phyloP scores from a whole-genome alignment of 495 filamentous ascomycete genomes.

The Penicillium lagena region DNA sequence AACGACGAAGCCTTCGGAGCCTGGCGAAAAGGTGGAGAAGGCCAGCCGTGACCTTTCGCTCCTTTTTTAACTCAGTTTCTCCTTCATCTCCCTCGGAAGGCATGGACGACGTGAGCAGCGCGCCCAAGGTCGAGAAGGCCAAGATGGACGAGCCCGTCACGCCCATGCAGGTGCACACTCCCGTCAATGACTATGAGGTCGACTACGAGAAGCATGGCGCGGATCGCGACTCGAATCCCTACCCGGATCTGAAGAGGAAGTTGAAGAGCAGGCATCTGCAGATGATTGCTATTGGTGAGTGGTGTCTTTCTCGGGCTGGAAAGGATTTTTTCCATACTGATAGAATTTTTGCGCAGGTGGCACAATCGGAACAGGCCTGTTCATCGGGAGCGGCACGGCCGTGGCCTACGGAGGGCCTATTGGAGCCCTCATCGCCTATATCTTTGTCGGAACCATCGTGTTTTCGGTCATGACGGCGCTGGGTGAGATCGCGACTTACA shows the following conservation, averaged over 20 bases:
- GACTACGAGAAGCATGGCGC: conserved; percentile 41
- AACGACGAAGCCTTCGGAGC: too few relatives aligned
- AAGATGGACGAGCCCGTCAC: conserved; percentile 14
- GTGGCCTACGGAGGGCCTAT: conserved; percentile 61
- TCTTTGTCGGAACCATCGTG: conserved; percentile 55
- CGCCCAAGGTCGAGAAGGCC: conserved; percentile 20
- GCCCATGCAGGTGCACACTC: neutral
- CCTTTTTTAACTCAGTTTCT: neutral
- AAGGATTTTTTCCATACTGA: conserved; percentile 23
- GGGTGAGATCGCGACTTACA: conserved; percentile 72
- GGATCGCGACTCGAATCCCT: conserved; percentile 29
- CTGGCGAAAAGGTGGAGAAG: too few relatives aligned
- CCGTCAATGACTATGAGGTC: conserved; percentile 14
- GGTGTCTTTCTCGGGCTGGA: conserved; percentile 29
- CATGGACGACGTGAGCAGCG: conserved; percentile 9
- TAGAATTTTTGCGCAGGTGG: conserved; percentile 52
- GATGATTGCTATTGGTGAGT: conserved; percentile 66
- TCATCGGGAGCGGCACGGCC: conserved; percentile 67
- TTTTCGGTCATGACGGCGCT: conserved; percentile 51
- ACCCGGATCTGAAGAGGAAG: conserved; percentile 49
- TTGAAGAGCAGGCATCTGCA: conserved; percentile 64
- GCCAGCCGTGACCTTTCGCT: too few relatives aligned
- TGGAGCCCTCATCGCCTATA: conserved; percentile 64
- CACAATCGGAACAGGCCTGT: conserved; percentile 74
- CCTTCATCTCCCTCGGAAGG: conserved; percentile 17